These are phyloP conservation scores for Neopestalotiopsis sp. DNA, from an alignment of 2,329 filamentous ascomycete genomes.

Conservation along the genomic window DNA sequence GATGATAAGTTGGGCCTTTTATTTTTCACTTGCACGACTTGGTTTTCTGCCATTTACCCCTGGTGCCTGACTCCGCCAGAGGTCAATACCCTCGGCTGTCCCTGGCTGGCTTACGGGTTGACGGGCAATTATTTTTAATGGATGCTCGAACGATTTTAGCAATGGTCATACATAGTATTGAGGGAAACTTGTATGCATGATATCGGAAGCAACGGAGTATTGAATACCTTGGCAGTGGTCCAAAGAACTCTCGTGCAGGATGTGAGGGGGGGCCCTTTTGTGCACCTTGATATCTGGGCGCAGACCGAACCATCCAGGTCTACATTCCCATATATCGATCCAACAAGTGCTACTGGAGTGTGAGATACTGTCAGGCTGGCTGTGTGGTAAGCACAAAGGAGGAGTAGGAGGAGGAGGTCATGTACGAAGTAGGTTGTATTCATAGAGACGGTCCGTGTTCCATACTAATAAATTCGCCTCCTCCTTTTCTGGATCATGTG, in stretches of 20 bases:
- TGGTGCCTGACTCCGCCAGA: slow-evolving; percentile 2
- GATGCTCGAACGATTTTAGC: background rate
- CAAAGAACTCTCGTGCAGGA: background rate
- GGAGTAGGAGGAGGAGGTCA: background rate
- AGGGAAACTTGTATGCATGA: background rate
- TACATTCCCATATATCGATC: background rate
- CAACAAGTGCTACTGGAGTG: background rate
- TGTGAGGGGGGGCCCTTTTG: background rate
- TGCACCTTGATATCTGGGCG: background rate
- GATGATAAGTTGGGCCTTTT: too few species aligned
- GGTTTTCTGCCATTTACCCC: background rate
- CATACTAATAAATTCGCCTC: slow-evolving; percentile 9
- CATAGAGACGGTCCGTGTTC: background rate
- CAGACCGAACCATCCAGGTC: background rate
- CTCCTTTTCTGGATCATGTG: slow-evolving; percentile 19
- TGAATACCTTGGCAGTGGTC: background rate
- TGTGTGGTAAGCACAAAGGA: background rate
- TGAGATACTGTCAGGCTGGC: background rate
- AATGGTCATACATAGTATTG: background rate
- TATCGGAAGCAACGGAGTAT: background rate
- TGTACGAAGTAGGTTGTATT: background rate
- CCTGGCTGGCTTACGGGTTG: background rate
- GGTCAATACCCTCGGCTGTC: slow-evolving; percentile 2
- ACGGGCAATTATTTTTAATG: too few species aligned
- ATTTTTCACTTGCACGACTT: background rate